Conservation (phyloP, 2,329 filamentous ascomycete genomes). For the Chaetomium strumarium region DNA sequence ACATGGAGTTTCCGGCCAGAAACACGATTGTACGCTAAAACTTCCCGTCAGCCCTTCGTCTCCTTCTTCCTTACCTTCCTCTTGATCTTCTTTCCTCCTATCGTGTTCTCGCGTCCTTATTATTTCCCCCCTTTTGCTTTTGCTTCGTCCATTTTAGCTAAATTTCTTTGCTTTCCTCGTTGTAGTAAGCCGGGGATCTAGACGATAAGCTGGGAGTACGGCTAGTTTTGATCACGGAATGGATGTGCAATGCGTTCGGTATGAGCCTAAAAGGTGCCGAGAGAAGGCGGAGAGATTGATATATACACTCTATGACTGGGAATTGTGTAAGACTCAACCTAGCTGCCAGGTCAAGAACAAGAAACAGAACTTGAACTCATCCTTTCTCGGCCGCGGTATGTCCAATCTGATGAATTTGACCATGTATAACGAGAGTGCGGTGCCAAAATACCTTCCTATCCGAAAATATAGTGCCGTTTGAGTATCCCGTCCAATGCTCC, state of each 20-base stretch:
- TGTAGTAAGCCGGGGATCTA: too few species aligned
- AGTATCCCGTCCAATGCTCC: constrained; percentile 1
- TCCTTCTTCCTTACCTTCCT: neutral
- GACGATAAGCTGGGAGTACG: too few species aligned
- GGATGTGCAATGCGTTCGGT: too few species aligned
- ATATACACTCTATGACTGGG: constrained; percentile 5
- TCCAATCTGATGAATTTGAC: constrained; percentile 4
- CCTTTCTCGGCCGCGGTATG: too few species aligned
- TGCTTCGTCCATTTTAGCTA: too few species aligned
- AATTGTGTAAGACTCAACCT: neutral
- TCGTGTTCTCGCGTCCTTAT: too few species aligned
- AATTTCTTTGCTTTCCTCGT: too few species aligned
- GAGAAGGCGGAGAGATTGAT: neutral
- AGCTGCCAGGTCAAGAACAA: neutral
- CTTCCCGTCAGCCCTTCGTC: neutral
- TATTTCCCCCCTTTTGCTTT: too few species aligned
- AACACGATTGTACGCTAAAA: too few species aligned
- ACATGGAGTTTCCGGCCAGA: too few species aligned
- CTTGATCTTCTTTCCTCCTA: neutral
- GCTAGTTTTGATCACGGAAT: too few species aligned
- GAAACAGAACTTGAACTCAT: neutral
- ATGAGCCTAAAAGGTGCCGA: neutral
- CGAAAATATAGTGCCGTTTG: neutral
- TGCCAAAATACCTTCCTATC: constrained; percentile 6
- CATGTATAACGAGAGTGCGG: constrained; percentile 7